Base-by-base conservation (phyloP, 768 basidiomycete genomes). In the Brasilioporus rufonigricans region DNA sequence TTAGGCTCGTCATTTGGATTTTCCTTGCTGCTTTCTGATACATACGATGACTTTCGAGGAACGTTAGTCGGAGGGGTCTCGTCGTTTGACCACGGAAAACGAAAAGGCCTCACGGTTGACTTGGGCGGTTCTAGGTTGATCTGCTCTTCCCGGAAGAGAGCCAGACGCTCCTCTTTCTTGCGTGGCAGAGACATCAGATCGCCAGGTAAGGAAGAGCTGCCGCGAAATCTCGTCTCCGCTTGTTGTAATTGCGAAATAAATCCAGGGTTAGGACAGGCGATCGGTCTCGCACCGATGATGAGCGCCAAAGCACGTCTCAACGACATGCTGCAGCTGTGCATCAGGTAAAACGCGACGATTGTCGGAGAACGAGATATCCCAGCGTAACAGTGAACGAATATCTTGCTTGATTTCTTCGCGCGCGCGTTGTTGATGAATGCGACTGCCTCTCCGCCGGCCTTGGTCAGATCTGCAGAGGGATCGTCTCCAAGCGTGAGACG, bases 291-390 rank as follows among this genome's bases (percentile, higher is more conserved):
- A 13, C 35, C 6, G 35, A 59, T 6, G 24, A 49, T 29, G 16
- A 44, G 16, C 5, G 43, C 52, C 23, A 46, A 10, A 0, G 58
- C 58, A 18, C 48, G 46, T n/a, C 23, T 48, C 47, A 59, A 26
- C 1, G 58, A 40, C 44, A 59, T 45, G 43, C 13, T 31, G 13
- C 58, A 19, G 24, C 35, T 12, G 1, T 44, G 51, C 36, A 60
- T 39, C n/a, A 48, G 24, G 38, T 58, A 58, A 18, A 46, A 57
- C 8, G 44, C 27, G 8, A 58, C 55, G 44, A 54, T 11, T 2
- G 48, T 23, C 0, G 58, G 58, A 1, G 58, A 55, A 5, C 48
- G 58, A 24, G 58, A 59, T 23, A 56, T 61, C 36, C 52, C 58
- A 16, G 58, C 58, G 0, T 21, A 48, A 27, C 57, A 58, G 16